Evolutionary conservation across 805 yeast species (phyloP).

Genomic region (Wickerhamiella azymoides): DNA sequence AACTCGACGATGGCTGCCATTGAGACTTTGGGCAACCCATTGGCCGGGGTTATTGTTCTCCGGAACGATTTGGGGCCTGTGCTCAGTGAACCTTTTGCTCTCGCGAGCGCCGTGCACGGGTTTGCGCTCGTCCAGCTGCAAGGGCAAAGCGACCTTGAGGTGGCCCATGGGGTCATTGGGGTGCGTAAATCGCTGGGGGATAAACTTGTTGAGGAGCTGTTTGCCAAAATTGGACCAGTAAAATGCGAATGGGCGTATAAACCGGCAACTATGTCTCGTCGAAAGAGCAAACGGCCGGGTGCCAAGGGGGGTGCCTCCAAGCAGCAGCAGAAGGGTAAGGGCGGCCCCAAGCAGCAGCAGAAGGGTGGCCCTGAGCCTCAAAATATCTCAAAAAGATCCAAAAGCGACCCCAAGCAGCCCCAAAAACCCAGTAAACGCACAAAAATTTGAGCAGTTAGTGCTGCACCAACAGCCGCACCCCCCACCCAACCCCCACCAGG

Average conservation of each 20-base stretch:
- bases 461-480: neutral
- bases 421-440: too few species aligned
- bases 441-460: too few species aligned
- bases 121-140: conserved; percentile 15
- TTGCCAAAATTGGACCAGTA: conserved; percentile 10
- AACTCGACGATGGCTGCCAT: conserved; percentile 18
- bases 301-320: too few species aligned
- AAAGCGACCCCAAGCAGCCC: too few species aligned
- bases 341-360: too few species aligned
- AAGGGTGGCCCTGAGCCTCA: too few species aligned
- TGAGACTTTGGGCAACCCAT: conserved; percentile 7
- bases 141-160: conserved; percentile 7
- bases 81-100: conserved; percentile 14
- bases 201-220: conserved; percentile 1
- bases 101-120: conserved; percentile 14
- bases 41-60: conserved; percentile 14
- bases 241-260: conserved; percentile 15
- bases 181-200: conserved; percentile 2
- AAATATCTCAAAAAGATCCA: too few species aligned
- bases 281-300: neutral
- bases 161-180: conserved; percentile 10
- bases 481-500: neutral
- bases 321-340: too few species aligned
- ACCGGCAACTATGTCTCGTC: neutral
- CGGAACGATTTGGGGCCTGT: conserved; percentile 13